Percentiles rank a stretch among this genome's conserved stretches.
Conservation (phyloP, 2,329 filamentous ascomycete species). For the Emydomyces testavorans region DNA sequence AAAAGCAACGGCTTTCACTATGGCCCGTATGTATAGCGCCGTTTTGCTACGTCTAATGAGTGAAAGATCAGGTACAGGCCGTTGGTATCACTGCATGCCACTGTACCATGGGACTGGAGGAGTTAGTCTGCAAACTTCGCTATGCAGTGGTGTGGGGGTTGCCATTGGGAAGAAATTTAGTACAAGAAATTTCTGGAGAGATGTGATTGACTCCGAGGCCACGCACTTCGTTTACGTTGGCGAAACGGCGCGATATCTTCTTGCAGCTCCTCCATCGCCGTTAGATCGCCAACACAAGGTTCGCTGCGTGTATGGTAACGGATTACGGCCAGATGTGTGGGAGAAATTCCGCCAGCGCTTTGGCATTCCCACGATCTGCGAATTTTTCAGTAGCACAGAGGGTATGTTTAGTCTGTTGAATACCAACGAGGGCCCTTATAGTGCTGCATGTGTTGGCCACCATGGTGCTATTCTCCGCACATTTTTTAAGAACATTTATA, state of each 20-base stretch:
- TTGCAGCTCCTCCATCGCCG: conserved; percentile 48
- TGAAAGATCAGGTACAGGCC: conserved; percentile 25
- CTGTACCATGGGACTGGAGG: conserved; percentile 66
- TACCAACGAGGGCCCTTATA: conserved; percentile 49
- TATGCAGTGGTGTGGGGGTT: conserved; percentile 41
- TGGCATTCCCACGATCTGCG: conserved; percentile 44
- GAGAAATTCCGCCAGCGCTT: conserved; percentile 40
- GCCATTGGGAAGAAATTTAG: conserved; percentile 46
- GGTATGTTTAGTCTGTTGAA: conserved; percentile 55
- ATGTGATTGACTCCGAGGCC: conserved; percentile 54
- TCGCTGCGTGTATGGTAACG: conserved; percentile 39
- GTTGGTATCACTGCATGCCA: conserved; percentile 68
- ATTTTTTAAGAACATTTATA: conserved; percentile 42
- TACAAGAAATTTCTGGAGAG: conserved; percentile 58
- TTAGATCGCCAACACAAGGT: conserved; percentile 37
- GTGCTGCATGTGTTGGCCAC: conserved; percentile 55
- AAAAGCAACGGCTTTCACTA: conserved; percentile 56
- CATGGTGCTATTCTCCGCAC: conserved; percentile 53
- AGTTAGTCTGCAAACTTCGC: conserved; percentile 45
- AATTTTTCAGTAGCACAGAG: conserved; percentile 72
- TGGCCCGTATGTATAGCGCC: conserved; percentile 36
- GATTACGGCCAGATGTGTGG: conserved; percentile 54
- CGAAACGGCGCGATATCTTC: conserved; percentile 62
- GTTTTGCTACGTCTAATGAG: conserved; percentile 27
- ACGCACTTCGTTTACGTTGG: conserved; percentile 69